Percentiles rank a stretch among this genome's conserved stretches.
Evolutionary conservation across 495 filamentous ascomycete species (phyloP).

Genomic region (Aspergillus ellipticus): DNA sequence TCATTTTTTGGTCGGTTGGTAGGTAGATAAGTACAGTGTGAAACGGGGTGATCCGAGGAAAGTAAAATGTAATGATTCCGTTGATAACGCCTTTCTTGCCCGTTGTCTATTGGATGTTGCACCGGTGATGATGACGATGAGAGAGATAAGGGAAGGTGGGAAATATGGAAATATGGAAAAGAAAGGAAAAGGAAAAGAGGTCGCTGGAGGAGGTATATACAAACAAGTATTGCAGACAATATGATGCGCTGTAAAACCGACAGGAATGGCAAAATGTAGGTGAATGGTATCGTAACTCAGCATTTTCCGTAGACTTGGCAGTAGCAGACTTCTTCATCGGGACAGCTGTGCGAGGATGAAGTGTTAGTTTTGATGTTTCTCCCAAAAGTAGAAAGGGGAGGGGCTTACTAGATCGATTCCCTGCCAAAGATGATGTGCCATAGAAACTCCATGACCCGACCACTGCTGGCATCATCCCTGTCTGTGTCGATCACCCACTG

Average conservation of each 20-base stretch:
- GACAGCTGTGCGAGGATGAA: conserved; percentile 34
- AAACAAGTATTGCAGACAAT: not conserved
- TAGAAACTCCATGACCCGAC: conserved; percentile 71
- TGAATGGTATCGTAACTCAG: conserved; percentile 14
- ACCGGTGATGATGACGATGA: too few species aligned
- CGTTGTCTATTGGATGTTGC: too few species aligned
- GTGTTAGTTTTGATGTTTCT: conserved; percentile 6
- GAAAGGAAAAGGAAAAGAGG: too few species aligned
- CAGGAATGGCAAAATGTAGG: not conserved
- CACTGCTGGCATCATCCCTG: conserved; percentile 57
- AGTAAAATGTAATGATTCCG: too few species aligned
- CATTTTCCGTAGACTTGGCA: conserved; percentile 49
- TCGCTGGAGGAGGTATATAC: too few species aligned
- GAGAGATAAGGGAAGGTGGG: too few species aligned
- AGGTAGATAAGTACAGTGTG: too few species aligned
- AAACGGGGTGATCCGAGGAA: too few species aligned
- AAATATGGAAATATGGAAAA: too few species aligned
- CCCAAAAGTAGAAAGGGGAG: not conserved
- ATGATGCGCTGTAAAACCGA: not conserved
- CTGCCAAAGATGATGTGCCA: conserved; percentile 67
- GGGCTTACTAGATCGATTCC: conserved; percentile 42
- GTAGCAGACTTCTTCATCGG: conserved; percentile 44
- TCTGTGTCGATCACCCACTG: conserved; percentile 65
- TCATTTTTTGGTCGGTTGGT: too few species aligned
- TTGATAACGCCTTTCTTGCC: too few species aligned